Conservation (phyloP, 73 alveolate genomes). For the Blepharisma stoltei region DNA sequence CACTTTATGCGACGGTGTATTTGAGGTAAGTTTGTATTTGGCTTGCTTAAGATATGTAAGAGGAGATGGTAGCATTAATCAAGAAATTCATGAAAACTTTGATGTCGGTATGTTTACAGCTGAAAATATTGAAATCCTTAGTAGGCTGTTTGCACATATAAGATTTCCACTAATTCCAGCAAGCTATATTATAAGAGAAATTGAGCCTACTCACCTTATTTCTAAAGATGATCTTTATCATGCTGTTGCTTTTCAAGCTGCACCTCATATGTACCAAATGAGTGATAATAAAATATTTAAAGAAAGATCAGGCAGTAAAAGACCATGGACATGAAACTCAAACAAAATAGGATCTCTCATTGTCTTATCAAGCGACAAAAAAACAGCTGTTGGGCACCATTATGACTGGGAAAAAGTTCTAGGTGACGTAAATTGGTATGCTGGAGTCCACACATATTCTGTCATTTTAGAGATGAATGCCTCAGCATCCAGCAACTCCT, state of each 20-base stretch:
- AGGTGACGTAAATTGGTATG: slow-evolving; percentile 51
- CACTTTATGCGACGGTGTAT: slow-evolving; percentile 48
- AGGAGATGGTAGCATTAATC: slow-evolving; percentile 47
- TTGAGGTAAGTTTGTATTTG: slow-evolving; percentile 44
- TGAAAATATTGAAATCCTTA: slow-evolving; percentile 28
- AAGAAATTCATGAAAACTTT: slow-evolving; percentile 37
- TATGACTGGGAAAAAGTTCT: slow-evolving; percentile 57
- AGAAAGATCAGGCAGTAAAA: slow-evolving; percentile 49
- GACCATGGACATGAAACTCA: slow-evolving; percentile 55
- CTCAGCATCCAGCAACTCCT: slow-evolving; percentile 51
- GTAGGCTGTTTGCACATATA: slow-evolving; percentile 33
- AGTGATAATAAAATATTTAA: slow-evolving; percentile 33
- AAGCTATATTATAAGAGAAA: slow-evolving; percentile 34
- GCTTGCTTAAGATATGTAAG: slow-evolving; percentile 59
- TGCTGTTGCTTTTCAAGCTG: slow-evolving; percentile 49
- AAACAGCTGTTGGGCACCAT: slow-evolving; percentile 59
- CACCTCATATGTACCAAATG: slow-evolving; percentile 41
- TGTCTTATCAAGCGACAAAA: slow-evolving; percentile 41
- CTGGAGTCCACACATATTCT: slow-evolving; percentile 49
- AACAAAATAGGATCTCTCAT: slow-evolving; percentile 49
- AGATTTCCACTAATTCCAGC: slow-evolving; percentile 55
- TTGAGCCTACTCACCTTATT: slow-evolving; percentile 39
- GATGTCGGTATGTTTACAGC: slow-evolving; percentile 33
- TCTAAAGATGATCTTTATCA: slow-evolving; percentile 37
- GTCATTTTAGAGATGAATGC: slow-evolving; percentile 45